These are phyloP conservation scores for Physcia stellaris DNA, from an alignment of 495 filamentous ascomycete species.

Conservation along the genomic window DNA sequence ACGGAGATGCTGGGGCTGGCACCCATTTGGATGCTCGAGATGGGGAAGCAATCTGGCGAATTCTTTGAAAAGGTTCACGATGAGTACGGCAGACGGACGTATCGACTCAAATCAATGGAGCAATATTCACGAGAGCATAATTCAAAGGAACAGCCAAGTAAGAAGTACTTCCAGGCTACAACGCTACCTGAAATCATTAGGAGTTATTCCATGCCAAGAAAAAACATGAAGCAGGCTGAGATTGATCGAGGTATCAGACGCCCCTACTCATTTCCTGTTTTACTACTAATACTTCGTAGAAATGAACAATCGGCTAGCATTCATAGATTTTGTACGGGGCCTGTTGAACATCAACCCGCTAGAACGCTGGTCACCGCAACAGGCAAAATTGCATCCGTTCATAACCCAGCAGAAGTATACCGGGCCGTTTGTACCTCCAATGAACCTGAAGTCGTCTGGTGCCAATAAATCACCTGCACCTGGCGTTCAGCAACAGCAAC, in stretches of 20 bases:
- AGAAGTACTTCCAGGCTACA: constrained; percentile 95
- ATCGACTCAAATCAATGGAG: constrained; percentile 92
- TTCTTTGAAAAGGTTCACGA: constrained; percentile 96
- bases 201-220: constrained; percentile 92
- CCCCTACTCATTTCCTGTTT: not conserved
- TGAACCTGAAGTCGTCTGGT: constrained; percentile 81
- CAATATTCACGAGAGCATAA: constrained; percentile 90
- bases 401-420: constrained; percentile 98
- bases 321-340: constrained; percentile 98
- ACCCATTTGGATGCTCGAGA: constrained; percentile 98
- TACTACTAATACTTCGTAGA: constrained; percentile 41
- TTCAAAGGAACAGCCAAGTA: constrained; percentile 97
- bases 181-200: constrained; percentile 94
- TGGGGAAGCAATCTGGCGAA: constrained; percentile 94
- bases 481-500: constrained; percentile 93
- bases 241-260: constrained; percentile 73
- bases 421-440: constrained; percentile 90
- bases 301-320: constrained; percentile 95
- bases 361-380: constrained; percentile 95
- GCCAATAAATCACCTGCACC: constrained; percentile 79
- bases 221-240: constrained; percentile 98
- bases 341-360: constrained; percentile 89
- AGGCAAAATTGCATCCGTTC: constrained; percentile 95
- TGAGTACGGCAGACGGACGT: constrained; percentile 76
- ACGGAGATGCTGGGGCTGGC: constrained; percentile 97